A percentile compares a stretch with the other conserved stretches of the same genome.
Conservation (phyloP, 805 yeast species). For the Helenozyma baotianmanensis region DNA sequence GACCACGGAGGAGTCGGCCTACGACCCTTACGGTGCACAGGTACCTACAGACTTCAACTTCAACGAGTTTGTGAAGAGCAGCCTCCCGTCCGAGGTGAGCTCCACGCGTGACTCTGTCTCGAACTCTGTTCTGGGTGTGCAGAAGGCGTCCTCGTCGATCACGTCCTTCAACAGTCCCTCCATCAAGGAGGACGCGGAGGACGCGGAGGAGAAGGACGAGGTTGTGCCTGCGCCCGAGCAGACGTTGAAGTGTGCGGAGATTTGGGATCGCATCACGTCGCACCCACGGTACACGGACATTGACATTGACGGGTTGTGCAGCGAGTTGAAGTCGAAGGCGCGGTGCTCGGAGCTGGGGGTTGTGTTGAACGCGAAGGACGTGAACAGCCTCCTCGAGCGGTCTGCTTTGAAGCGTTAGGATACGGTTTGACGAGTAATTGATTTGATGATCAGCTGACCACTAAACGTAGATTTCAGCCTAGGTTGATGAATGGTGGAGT, state of each 20-base stretch:
- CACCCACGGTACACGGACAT: constrained; percentile 92
- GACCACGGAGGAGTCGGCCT: constrained; percentile 52
- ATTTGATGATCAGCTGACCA: too few species aligned
- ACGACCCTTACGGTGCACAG: constrained; percentile 43
- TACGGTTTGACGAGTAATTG: too few species aligned
- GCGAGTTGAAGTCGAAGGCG: constrained; percentile 85
- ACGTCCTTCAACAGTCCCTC: constrained; percentile 16
- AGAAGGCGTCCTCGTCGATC: constrained; percentile 11
- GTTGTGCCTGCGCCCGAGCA: constrained; percentile 69
- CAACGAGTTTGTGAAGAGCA: constrained; percentile 33
- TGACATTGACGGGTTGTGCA: constrained; percentile 91
- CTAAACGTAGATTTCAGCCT: too few species aligned
- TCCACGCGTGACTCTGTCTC: constrained; percentile 11
- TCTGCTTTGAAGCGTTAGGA: constrained; percentile 7
- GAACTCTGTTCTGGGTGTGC: constrained; percentile 11
- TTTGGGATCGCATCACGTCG: constrained; percentile 93
- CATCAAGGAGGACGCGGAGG: constrained; percentile 21
- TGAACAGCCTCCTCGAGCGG: constrained; percentile 48
- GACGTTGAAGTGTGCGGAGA: constrained; percentile 73
- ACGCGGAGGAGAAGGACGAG: constrained; percentile 17
- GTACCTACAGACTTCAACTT: constrained; percentile 31
- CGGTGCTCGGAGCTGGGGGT: constrained; percentile 93
- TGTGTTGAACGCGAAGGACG: constrained; percentile 77
- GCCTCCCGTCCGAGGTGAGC: constrained; percentile 23
- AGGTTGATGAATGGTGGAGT: too few species aligned